Base-by-base conservation (phyloP, 2,329 filamentous ascomycete species). In the Aulographum hederae region DNA sequence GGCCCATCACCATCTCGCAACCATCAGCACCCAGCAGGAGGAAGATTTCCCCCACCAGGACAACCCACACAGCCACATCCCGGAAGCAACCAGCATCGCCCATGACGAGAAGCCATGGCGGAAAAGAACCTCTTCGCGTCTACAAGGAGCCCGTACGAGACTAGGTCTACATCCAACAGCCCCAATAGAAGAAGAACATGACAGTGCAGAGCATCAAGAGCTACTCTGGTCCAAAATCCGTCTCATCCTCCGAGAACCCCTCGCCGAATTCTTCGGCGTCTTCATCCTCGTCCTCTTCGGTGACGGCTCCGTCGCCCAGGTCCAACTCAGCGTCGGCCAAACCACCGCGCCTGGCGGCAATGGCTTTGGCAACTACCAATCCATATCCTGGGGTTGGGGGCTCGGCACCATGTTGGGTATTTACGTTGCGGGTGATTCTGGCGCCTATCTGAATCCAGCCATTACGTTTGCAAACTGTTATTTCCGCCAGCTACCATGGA, bases 401-500 rank as follows among this genome's bases (percentile, higher is more conserved):
- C 32, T 54, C 5, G 48, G 50, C 2, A 46, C 53, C 3, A 53
- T 57, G 52, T 43, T 56, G 2, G 53, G 73, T 4, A 65, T 78
- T 26, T 79, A 79, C 42, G 63, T 67, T n/a, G 60, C 60, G 4
- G 66, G 66, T 32, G 72, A 76, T 41, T 73, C 67, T 3, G 75
- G 74, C 5, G 72, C 67, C 1, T 75, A 78, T 44, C 58, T 81
- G 10, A 59, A 60, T 32, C 52, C 76, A 1, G 76, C 73, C n/a
- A 66, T 81, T 12, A 79, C 75, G 2, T 61, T 81, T 18, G 63
- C 67, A 37, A 76, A 73, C 51, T 79, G 75, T 44, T 51, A 81
- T 30, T 77, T 67, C 48, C 69, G 76, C 33, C 65, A 68, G 33
- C 63, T 78, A 18, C 73, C 76, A 4, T 79, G 74, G 70, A 62